These are phyloP conservation scores for Quercus cerris DNA, from an alignment of 306 rosid genomes.

Conservation along the genomic window DNA sequence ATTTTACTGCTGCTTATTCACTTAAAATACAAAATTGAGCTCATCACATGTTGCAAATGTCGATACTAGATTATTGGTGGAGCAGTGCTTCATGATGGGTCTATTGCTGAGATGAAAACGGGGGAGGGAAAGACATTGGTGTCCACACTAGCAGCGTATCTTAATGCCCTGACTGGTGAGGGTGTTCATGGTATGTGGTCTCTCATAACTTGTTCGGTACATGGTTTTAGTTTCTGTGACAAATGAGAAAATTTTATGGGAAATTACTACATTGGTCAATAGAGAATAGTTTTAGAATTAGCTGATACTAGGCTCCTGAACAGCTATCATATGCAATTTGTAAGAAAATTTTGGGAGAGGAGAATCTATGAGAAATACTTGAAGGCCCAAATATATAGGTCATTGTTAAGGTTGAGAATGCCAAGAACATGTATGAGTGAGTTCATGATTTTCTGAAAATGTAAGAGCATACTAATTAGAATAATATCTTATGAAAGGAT, in stretches of 20 bases:
- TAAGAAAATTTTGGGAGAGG: neutral
- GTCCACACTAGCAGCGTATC: conserved; percentile 91
- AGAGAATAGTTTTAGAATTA: neutral
- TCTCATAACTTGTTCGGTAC: neutral
- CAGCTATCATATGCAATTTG: neutral
- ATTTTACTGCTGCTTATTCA: neutral
- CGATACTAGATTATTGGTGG: conserved; percentile 82
- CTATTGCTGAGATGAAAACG: conserved; percentile 97
- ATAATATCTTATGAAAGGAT: neutral
- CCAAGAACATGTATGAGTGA: neutral
- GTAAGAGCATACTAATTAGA: neutral
- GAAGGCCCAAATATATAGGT: neutral
- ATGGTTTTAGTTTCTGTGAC: neutral
- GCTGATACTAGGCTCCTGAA: neutral
- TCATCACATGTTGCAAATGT: conserved; percentile 17
- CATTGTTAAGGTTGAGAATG: neutral
- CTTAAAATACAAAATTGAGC: neutral
- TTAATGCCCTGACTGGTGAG: conserved; percentile 86
- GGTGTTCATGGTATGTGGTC: conserved; percentile 81
- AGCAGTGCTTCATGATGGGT: conserved; percentile 95
- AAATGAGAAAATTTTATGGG: neutral
- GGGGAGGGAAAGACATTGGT: conserved; percentile 98
- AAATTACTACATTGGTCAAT: neutral
- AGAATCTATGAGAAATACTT: neutral
- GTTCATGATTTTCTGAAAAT: neutral